phyloP scores from a whole-genome alignment of 129 eudicot species.

The Helichrysum umbraculigerum region DNA sequence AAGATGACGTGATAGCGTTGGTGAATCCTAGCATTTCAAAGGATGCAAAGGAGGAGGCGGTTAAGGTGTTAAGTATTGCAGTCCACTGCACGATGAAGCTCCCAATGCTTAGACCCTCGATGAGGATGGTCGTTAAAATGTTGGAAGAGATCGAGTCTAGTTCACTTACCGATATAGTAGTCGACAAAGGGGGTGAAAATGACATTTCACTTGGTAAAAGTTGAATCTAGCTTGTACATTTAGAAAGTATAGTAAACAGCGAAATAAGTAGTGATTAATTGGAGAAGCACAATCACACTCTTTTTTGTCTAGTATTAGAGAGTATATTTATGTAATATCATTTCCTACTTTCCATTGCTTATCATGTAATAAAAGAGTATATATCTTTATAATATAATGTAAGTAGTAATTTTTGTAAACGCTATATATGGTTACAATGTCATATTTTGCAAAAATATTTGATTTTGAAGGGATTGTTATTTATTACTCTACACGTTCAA shows the following conservation, averaged over 20 bases:
- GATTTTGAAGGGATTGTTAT: not conserved
- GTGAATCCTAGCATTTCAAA: constrained; percentile 51
- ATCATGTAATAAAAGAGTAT: not conserved
- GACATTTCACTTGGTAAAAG: constrained; percentile 5
- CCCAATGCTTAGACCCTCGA: constrained; percentile 60
- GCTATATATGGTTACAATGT: not conserved
- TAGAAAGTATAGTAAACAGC: not conserved
- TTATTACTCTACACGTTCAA: too few species aligned
- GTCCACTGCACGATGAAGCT: constrained; percentile 54
- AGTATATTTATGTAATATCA: not conserved
- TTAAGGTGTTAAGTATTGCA: constrained; percentile 54
- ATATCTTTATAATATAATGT: not conserved
- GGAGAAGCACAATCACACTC: not conserved
- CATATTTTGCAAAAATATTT: not conserved
- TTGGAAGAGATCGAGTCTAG: constrained; percentile 52
- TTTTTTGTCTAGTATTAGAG: not conserved
- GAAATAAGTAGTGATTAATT: not conserved
- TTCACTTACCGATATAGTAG: constrained; percentile 22
- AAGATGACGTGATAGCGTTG: constrained; percentile 27
- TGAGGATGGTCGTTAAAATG: constrained; percentile 82
- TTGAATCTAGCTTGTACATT: not conserved
- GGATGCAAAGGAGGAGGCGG: constrained; percentile 42
- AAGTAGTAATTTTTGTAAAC: not conserved
- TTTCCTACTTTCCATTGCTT: not conserved
- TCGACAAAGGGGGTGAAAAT: constrained; percentile 28